A percentile compares a stretch with the other conserved stretches of the same genome.
Evolutionary conservation across 441 rosid species (phyloP).

Genomic region (Viola pubescens): DNA sequence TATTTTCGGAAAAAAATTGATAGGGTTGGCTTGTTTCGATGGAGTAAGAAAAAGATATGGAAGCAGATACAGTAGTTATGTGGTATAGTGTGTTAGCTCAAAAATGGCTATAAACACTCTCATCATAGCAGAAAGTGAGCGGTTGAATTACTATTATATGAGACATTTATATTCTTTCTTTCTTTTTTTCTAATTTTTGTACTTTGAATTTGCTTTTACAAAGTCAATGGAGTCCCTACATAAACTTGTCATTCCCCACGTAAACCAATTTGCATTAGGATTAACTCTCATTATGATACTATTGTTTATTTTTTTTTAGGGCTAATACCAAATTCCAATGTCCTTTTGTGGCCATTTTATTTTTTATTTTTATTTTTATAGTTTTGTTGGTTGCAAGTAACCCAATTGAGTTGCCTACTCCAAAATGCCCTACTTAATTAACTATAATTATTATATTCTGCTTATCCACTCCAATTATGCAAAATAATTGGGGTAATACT

Average conservation of each 20-base stretch:
- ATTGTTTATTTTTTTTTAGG: constrained; percentile 7
- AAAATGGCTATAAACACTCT: constrained; percentile 24
- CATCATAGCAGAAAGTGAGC: constrained; percentile 35
- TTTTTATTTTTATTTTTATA: no score
- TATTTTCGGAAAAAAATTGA: no score
- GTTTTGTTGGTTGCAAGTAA: constrained; percentile 19
- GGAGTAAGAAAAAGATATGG: constrained; percentile 12
- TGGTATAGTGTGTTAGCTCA: constrained; percentile 51
- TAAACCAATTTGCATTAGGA: not conserved
- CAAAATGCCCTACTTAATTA: constrained; percentile 12
- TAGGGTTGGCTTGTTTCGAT: constrained; percentile 5
- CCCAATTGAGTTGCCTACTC: constrained; percentile 15
- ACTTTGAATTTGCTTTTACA: constrained; percentile 11
- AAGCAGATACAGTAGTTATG: constrained; percentile 41
- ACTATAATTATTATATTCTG: not conserved
- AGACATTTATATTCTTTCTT: not conserved
- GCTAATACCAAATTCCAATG: constrained; percentile 35
- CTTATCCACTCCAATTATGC: no score
- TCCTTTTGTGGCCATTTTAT: constrained; percentile 22
- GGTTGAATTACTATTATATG: constrained; percentile 41
- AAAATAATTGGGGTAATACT: constrained; percentile 4
- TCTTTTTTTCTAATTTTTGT: not conserved
- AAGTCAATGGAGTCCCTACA: constrained; percentile 27
- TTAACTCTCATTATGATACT: no score
- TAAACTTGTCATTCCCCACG: constrained; percentile 19